Evolutionary conservation across 2,329 filamentous ascomycete genomes (phyloP), one percentile per base, ranked within the genome.

Genomic region (Fusarium multiceps): DNA sequence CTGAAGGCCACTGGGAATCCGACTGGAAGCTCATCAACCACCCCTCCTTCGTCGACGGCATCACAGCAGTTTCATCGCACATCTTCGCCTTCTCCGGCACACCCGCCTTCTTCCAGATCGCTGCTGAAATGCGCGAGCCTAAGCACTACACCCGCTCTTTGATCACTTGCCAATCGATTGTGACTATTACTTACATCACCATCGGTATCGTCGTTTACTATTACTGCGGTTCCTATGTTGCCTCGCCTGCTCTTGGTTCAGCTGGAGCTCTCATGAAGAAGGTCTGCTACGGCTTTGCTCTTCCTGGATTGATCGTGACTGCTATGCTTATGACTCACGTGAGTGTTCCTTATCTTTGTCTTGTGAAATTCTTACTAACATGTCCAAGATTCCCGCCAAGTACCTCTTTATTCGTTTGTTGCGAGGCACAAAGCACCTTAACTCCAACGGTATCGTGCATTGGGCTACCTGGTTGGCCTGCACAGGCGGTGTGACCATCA

Each of bases 241-340:
- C 82, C 0, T 83, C 82, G 0, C 83, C 83, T 0, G 81, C 83
- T 3, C 77, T 85, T 2, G 83, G 82, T 2, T 83, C 81, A 21
- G 83, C 82, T 1, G 83, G 83, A 1, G 9, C 49, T 0, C 56
- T 73, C 1, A 76, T 83, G 57, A 84, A 85, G 75, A 84, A 81
- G 62, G 74, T 84, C 12, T 77, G 76, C 51, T 85, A 85, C 51
- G 83, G 82, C 3, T 55, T 78, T 8, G 75, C 76, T 14, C 55
- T 78, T 0, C 75, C 76, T 2, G 77, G 77, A 9, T 62, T 78
- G 12, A 55, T 77, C 13, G 75, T 76, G 66, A 73, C 23, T 66
- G 69, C 10, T 42, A 71, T 48, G 66, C 77, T 20, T 55, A 74
- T 43, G 63, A 67, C 65, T 9, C 76, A 78, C 42, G 76, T 78